phyloP scores from a whole-genome alignment of 2,329 filamentous ascomycete species.

The Microcyclospora pomicola region DNA sequence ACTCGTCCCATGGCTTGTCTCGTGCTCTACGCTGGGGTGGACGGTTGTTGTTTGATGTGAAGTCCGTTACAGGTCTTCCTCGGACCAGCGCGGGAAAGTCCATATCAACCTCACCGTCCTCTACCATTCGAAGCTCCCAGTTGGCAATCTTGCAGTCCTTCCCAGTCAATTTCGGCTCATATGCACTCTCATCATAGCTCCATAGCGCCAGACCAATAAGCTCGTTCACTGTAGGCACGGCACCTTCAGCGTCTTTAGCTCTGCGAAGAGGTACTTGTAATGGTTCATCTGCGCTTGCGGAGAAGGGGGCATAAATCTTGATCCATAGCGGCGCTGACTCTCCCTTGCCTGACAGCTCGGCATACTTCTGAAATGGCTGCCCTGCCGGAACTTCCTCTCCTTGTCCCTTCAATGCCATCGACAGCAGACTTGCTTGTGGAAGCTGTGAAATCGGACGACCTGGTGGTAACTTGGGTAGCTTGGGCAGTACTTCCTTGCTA shows the following conservation, averaged over 20 bases:
- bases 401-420: constrained; percentile 46
- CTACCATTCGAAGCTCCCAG: constrained; percentile 72
- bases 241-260: constrained; percentile 53
- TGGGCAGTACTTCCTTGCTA: constrained; percentile 40
- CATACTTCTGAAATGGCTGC: constrained; percentile 64
- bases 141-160: constrained; percentile 65
- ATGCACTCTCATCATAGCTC: constrained; percentile 63
- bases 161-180: constrained; percentile 49
- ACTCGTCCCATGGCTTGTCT: constrained; percentile 69
- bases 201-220: constrained; percentile 70
- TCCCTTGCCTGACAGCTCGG: constrained; percentile 61
- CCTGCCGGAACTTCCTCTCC: constrained; percentile 27
- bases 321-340: constrained; percentile 63
- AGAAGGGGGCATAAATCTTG: constrained; percentile 64
- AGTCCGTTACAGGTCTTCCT: constrained; percentile 59
- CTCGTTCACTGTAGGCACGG: constrained; percentile 56
- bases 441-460: constrained; percentile 58
- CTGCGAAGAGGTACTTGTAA: constrained; percentile 60
- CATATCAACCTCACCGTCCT: constrained; percentile 72
- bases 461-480: constrained; percentile 55
- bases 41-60: constrained; percentile 64
- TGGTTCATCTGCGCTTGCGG: constrained; percentile 48
- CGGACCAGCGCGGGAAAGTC: constrained; percentile 70
- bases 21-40: constrained; percentile 51
- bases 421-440: constrained; percentile 56